Conservation (phyloP, 75 land plant genomes). For the Selaginella tamariscina region DNA sequence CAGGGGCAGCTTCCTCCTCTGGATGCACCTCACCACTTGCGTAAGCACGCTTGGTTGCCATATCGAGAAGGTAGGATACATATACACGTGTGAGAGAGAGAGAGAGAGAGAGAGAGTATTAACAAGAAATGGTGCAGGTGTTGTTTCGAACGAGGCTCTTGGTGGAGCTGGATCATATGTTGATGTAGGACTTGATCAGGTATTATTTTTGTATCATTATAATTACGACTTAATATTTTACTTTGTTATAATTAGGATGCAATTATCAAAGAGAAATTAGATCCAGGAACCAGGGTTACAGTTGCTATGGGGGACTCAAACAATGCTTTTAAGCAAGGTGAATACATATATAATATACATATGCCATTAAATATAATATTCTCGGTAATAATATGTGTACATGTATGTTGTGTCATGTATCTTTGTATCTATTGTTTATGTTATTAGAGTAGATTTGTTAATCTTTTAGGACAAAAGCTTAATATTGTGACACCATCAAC, state of each 20-base stretch:
- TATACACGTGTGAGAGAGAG: not conserved
- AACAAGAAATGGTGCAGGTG: conserved; percentile 38
- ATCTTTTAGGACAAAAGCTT: conserved; percentile 7
- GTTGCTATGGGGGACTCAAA: conserved; percentile 70
- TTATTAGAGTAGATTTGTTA: no score
- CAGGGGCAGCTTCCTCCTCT: conserved; percentile 92
- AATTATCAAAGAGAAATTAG: conserved; percentile 39
- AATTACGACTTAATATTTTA: not conserved
- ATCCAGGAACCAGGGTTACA: conserved; percentile 75
- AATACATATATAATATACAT: no score
- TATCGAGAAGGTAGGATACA: conserved; percentile 72
- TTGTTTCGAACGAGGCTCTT: conserved; percentile 43
- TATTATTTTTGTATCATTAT: conserved; percentile 17
- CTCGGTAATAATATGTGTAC: no score
- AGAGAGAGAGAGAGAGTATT: not conserved
- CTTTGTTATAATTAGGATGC: conserved; percentile 43
- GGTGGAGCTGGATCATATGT: conserved; percentile 54
- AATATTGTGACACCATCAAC: conserved; percentile 39
- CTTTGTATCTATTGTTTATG: no score
- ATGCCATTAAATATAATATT: no score
- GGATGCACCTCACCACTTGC: conserved; percentile 92
- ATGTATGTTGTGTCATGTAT: no score
- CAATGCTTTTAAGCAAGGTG: conserved; percentile 18
- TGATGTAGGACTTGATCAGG: conserved; percentile 88
- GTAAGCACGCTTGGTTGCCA: conserved; percentile 89